phyloP scores from a whole-genome alignment of 2,329 filamentous ascomycete species.

The Rutstroemia sp. region DNA sequence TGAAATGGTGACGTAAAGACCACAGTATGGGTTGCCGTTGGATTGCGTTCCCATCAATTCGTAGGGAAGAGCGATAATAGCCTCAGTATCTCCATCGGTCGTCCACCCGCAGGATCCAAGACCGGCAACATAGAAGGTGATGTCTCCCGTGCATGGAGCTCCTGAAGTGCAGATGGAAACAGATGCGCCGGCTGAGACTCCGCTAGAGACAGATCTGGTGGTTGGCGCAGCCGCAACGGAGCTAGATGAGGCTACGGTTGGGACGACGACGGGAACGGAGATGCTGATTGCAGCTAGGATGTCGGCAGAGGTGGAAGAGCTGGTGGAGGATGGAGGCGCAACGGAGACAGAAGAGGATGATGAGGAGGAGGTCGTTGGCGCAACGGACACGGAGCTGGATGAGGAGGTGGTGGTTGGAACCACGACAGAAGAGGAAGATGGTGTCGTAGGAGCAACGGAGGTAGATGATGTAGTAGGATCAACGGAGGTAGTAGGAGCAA shows the following conservation, averaged over 20 bases:
- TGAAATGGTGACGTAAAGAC: constrained; percentile 59
- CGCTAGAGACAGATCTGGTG: constrained; percentile 7
- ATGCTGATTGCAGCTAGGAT: constrained; percentile 1
- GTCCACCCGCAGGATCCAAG: constrained; percentile 61
- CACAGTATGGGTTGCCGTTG: constrained; percentile 65
- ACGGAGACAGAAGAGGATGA: constrained; percentile 20
- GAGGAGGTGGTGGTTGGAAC: constrained; percentile 16
- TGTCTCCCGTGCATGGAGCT: constrained; percentile 47
- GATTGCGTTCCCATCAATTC: constrained; percentile 55
- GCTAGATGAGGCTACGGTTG: neutral
- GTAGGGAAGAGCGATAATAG: constrained; percentile 63
- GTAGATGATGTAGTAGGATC: constrained; percentile 12
- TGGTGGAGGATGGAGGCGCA: constrained; percentile 16
- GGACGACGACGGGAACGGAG: neutral
- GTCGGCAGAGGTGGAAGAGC: constrained; percentile 3
- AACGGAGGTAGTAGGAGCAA: constrained; percentile 12
- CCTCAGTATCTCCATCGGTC: constrained; percentile 46
- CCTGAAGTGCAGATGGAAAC: constrained; percentile 27
- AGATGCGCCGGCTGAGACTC: constrained; percentile 15
- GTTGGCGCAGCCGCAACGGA: constrained; percentile 4
- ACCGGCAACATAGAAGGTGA: constrained; percentile 69
- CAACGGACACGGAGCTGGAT: constrained; percentile 18
- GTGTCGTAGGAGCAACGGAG: constrained; percentile 11
- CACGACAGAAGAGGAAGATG: constrained; percentile 16
- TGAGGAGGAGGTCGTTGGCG: constrained; percentile 4